Conservation (phyloP, 257 asterid genomes). For the Solanum dulcamara region DNA sequence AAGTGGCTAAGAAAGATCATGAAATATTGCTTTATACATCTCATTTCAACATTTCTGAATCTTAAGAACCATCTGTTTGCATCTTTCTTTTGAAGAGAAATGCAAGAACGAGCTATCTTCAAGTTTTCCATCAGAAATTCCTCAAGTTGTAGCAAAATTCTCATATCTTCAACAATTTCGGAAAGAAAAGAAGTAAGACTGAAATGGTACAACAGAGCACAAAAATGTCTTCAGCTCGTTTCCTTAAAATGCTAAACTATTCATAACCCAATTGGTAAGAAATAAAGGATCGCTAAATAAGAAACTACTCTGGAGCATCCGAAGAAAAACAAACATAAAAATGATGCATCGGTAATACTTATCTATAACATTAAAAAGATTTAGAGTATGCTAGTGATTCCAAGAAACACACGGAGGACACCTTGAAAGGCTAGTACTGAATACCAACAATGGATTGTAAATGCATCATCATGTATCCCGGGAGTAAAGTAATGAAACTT, state of each 20-base stretch:
- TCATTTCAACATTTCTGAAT: background rate
- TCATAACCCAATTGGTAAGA: background rate
- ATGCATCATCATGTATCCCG: background rate
- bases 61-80: background rate
- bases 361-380: background rate
- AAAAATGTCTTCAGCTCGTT: background rate
- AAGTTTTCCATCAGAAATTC: background rate
- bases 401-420: background rate
- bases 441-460: background rate
- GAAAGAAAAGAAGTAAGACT: background rate
- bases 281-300: background rate
- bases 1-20: background rate
- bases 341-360: background rate
- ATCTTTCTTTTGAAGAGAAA: background rate
- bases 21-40: background rate
- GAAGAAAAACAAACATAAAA: background rate
- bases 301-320: background rate
- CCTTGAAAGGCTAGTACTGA: background rate
- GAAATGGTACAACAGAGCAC: background rate
- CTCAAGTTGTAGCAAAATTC: background rate
- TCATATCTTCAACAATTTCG: background rate
- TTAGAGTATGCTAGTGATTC: background rate
- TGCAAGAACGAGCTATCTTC: background rate
- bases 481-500: background rate
- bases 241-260: background rate